phyloP scores from a whole-genome alignment of 1,284 basidiomycete species.

The Inonotus obliquus region DNA sequence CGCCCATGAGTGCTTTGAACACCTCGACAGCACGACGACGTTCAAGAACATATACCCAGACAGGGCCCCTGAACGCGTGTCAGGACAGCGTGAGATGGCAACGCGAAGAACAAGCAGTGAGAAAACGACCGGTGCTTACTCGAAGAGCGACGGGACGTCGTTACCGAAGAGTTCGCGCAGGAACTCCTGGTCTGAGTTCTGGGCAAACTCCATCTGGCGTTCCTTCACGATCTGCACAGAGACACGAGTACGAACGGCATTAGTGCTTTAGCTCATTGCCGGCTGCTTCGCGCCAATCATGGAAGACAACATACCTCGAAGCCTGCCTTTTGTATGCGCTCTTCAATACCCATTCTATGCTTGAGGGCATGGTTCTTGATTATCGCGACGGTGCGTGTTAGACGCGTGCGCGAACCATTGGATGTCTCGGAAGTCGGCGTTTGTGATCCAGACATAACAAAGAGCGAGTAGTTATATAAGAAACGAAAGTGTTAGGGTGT shows the following conservation, averaged over 20 bases:
- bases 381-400: constrained; percentile 68
- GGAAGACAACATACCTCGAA: constrained; percentile 55
- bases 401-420: constrained; percentile 6
- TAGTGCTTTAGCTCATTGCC: not conserved
- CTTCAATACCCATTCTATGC: constrained; percentile 71
- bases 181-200: constrained; percentile 70
- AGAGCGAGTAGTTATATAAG: not conserved
- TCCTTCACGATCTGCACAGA: constrained; percentile 67
- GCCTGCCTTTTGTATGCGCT: constrained; percentile 65
- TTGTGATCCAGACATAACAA: constrained; percentile 13
- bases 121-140: constrained; percentile 37
- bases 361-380: constrained; percentile 71
- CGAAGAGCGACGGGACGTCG: constrained; percentile 63
- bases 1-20: constrained; percentile 68
- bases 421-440: constrained; percentile 13
- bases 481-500: too few relatives aligned
- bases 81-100: constrained; percentile 6
- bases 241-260: not conserved
- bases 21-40: constrained; percentile 72
- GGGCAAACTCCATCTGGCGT: constrained; percentile 78
- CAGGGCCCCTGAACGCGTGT: constrained; percentile 54
- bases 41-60: constrained; percentile 84
- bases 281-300: not conserved
- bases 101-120: not conserved
- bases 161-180: constrained; percentile 73